These are phyloP conservation scores for Cylindrotheca fusiformis DNA, from an alignment of 108 stramenopile genomes.

Conservation along the genomic window DNA sequence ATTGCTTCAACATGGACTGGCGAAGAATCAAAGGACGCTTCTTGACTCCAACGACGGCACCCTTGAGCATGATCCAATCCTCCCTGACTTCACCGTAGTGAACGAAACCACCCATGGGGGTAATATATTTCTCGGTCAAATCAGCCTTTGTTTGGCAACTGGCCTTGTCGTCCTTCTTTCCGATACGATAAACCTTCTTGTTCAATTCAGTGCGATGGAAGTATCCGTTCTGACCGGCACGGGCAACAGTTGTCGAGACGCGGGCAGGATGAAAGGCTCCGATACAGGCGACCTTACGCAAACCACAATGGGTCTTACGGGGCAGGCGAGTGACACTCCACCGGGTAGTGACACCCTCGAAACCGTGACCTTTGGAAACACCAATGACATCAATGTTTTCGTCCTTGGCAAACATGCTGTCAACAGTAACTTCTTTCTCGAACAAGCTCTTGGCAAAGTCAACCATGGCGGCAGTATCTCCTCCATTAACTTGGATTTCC, in stretches of 20 bases:
- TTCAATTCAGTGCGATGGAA: constrained; percentile 99
- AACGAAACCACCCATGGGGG: constrained; percentile 99
- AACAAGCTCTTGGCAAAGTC: constrained; percentile 97
- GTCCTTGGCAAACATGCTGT: constrained; percentile 95
- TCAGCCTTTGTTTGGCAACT: constrained; percentile 95
- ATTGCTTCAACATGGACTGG: constrained; percentile 93
- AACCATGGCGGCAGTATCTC: constrained; percentile 96
- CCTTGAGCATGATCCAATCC: constrained; percentile 99
- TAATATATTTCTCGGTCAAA: constrained; percentile 98
- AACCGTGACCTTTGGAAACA: constrained; percentile 98
- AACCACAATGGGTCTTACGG: constrained; percentile 99
- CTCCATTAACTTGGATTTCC: constrained; percentile 99
- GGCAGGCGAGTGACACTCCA: constrained; percentile 99
- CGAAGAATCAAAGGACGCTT: constrained; percentile 98
- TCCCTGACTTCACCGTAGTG: constrained; percentile 95
- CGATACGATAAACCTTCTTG: constrained; percentile 99
- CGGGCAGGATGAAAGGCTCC: constrained; percentile 99
- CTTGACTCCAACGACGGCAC: constrained; percentile 96
- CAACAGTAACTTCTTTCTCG: constrained; percentile 95
- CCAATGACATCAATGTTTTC: constrained; percentile 96
- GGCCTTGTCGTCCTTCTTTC: constrained; percentile 95
- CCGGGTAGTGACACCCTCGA: constrained; percentile 97
- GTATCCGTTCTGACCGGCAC: constrained; percentile 99
- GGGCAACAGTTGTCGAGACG: constrained; percentile 94
- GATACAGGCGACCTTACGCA: constrained; percentile 99